These are phyloP conservation scores for Epithele typhae DNA, from an alignment of 768 basidiomycete species.

Conservation along the genomic window DNA sequence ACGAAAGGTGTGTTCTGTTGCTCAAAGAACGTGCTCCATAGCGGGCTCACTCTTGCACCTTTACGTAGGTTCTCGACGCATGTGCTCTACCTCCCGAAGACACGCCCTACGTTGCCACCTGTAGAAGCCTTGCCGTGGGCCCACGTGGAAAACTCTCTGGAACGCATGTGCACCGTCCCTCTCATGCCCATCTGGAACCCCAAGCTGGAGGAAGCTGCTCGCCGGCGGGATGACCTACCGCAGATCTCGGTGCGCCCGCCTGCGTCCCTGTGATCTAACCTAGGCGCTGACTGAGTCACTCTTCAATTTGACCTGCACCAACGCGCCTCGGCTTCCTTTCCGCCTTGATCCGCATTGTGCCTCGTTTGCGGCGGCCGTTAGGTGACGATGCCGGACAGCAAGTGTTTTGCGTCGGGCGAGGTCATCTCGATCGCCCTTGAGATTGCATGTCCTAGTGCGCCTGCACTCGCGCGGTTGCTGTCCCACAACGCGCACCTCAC, in stretches of 20 bases:
- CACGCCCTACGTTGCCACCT: conserved; percentile 33
- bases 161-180: conserved; percentile 27
- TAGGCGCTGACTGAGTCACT: too few relatives aligned
- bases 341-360: too few relatives aligned
- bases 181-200: conserved; percentile 14
- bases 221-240: conserved; percentile 5
- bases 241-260: conserved; percentile 4
- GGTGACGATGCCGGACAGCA: conserved; percentile 35
- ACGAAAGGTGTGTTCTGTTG: conserved; percentile 39
- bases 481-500: conserved; percentile 30
- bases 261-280: neutral
- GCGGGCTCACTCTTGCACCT: neutral
- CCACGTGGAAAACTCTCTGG: conserved; percentile 18
- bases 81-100: conserved; percentile 41
- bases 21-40: too few relatives aligned
- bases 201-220: conserved; percentile 5
- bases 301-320: too few relatives aligned
- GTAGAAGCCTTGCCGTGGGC: conserved; percentile 28
- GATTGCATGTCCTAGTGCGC: conserved; percentile 32
- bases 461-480: conserved; percentile 35
- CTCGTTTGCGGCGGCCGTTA: conserved; percentile 10
- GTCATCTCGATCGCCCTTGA: conserved; percentile 35
- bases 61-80: conserved; percentile 24
- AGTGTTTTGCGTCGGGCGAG: conserved; percentile 37
- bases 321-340: too few relatives aligned